Conservation (phyloP, 75 land plant genomes). For the Pinus tabuliformis region DNA sequence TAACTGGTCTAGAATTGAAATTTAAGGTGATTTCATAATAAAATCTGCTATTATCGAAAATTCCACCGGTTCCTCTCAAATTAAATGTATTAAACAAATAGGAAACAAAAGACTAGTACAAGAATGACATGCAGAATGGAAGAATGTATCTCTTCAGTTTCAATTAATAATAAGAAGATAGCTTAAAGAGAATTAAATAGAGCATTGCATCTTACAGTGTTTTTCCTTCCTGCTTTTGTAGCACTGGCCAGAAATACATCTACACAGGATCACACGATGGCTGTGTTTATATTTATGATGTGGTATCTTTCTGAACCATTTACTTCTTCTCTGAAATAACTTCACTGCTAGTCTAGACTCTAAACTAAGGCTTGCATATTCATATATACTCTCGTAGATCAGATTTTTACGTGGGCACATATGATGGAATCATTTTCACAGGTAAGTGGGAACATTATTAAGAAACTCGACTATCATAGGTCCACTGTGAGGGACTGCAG, state of each 20-base stretch:
- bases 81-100: background rate
- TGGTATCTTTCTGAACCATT: constrained; percentile 51
- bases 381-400: background rate
- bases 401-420: background rate
- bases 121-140: constrained; percentile 4
- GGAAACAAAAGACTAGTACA: constrained; percentile 4
- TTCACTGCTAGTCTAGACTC: background rate
- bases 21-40: background rate
- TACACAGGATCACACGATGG: constrained; percentile 89
- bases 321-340: background rate
- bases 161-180: background rate
- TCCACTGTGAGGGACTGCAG: constrained; percentile 83
- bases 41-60: background rate
- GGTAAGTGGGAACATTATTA: constrained; percentile 67
- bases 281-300: constrained; percentile 79
- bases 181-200: background rate
- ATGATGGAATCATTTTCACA: constrained; percentile 19
- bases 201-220: constrained; percentile 4
- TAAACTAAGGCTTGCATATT: background rate
- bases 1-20: background rate
- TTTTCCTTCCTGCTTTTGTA: constrained; percentile 25
- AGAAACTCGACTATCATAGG: constrained; percentile 50
- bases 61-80: background rate
- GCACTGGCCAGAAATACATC: constrained; percentile 95
- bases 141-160: background rate